Evolutionary conservation across 1,284 basidiomycete species (phyloP), one percentile per base, ranked within the genome.

Genomic region (Papiliotrema fonsecae): DNA sequence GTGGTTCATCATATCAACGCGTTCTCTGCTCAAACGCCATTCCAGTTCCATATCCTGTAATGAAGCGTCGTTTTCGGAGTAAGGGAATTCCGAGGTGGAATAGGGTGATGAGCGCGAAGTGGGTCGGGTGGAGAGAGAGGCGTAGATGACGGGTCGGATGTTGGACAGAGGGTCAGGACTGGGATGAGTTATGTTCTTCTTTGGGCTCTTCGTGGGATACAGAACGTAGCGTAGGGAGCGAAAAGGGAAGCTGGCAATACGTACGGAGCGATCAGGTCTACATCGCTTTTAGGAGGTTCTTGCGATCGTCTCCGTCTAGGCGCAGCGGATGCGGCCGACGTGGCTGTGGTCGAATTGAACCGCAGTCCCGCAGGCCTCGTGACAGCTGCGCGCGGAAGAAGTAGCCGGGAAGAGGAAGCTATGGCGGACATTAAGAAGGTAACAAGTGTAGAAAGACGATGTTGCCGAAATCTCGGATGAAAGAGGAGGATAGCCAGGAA

Each of bases 141-240:
- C 65, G 47, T 72, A 72, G 13, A 69, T 58, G 39, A 72, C 57
- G 1, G 70, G 70, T 16, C 70, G 64, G 43, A 72, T 68, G 47
- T 72, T 70, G 7, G 70, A 72, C 19, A 57, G 26, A 4, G 68
- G 68, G 52, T 72, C 70, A 18, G 70, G 70, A 4, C 69, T 72
- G 49, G n/a, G n/a, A n/a, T n/a, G n/a, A n/a, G n/a, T n/a, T n/a
- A n/a, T n/a, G n/a, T n/a, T n/a, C n/a, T n/a, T 2, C 9, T 21
- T 11, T 38, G 36, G 19, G 36, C 36, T 38, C 21, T 38, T n/a
- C 9, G 9, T 14, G 36, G 9, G 18, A 10, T 10, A 9, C 18
- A 21, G 19, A 11, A 19, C 21, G 30, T n/a, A 3, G 21, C 3
- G 40, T 30, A 53, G 10, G 14, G 36, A 30, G 10, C 28, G 34